Conservation (phyloP, 2,329 filamentous ascomycete species). For the Xylariomycetidae sp. region DNA sequence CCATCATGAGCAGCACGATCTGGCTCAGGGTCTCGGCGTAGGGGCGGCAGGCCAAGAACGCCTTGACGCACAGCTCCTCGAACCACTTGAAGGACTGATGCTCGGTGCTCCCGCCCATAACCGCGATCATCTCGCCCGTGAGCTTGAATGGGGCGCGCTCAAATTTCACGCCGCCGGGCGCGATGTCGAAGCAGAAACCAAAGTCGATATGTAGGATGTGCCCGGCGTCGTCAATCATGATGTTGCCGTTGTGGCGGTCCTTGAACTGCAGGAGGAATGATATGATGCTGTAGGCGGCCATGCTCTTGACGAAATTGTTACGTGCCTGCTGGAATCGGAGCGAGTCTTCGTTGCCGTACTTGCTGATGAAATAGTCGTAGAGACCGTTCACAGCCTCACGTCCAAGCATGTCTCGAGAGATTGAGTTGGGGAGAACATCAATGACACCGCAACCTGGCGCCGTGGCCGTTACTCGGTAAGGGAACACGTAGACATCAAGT, state of each 20-base stretch:
- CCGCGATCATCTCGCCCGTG: constrained; percentile 95
- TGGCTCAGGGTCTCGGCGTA: constrained; percentile 86
- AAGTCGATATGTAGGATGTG: constrained; percentile 99
- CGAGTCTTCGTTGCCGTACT: constrained; percentile 95
- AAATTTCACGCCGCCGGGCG: constrained; percentile 93
- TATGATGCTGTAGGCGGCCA: constrained; percentile 97
- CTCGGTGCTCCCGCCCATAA: constrained; percentile 85
- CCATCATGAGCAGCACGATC: constrained; percentile 91
- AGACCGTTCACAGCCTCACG: constrained; percentile 96
- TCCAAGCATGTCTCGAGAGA: constrained; percentile 97
- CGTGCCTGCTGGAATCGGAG: constrained; percentile 92
- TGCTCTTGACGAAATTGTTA: constrained; percentile 97
- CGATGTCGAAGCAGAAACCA: constrained; percentile 99
- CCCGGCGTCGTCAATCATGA: constrained; percentile 97
- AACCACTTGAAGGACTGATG: constrained; percentile 94
- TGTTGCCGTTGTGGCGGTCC: constrained; percentile 98
- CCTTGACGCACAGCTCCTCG: constrained; percentile 92
- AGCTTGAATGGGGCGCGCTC: constrained; percentile 98
- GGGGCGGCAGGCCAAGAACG: constrained; percentile 82
- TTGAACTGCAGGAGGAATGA: constrained; percentile 98
- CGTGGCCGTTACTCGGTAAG: constrained; percentile 94
- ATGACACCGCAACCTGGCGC: constrained; percentile 97
- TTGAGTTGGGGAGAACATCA: constrained; percentile 94
- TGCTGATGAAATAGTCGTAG: constrained; percentile 96
- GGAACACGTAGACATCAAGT: constrained; percentile 93